phyloP scores from a whole-genome alignment of 331 rosid species.

The Stylosanthes scabra region DNA sequence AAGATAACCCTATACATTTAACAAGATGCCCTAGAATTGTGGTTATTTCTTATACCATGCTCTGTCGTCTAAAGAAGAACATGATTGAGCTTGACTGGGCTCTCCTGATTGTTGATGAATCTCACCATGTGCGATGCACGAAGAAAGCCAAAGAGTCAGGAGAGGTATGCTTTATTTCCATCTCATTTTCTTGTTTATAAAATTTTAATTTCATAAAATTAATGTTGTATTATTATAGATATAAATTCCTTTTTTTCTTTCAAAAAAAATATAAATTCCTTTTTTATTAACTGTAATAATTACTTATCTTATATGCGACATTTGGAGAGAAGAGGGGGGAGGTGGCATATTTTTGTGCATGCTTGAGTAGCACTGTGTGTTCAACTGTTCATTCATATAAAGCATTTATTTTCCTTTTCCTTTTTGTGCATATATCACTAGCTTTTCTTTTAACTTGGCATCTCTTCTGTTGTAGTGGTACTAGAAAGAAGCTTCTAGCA shows the following conservation, averaged over 20 bases:
- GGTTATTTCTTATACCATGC: slow-evolving; percentile 96
- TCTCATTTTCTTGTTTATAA: slow-evolving; percentile 34
- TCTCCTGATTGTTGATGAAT: slow-evolving; percentile 90
- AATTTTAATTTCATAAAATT: slow-evolving; percentile 4
- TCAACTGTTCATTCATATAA: slow-evolving; percentile 2
- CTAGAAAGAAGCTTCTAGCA: slow-evolving; percentile 14
- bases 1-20: slow-evolving; percentile 76
- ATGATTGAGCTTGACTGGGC: slow-evolving; percentile 89
- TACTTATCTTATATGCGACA: not conserved
- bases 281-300: slow-evolving; percentile 17
- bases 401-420: slow-evolving; percentile 2
- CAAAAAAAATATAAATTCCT: not conserved
- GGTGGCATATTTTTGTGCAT: slow-evolving; percentile 9
- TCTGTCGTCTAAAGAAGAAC: slow-evolving; percentile 80
- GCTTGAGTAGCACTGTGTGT: not conserved
- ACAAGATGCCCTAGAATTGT: slow-evolving; percentile 79
- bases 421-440: slow-evolving; percentile 4
- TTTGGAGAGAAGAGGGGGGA: not conserved
- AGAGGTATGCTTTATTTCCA: slow-evolving; percentile 61
- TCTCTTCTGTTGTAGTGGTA: slow-evolving; percentile 16
- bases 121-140: slow-evolving; percentile 90
- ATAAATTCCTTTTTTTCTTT: no score
- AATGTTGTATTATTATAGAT: slow-evolving; percentile 11
- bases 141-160: slow-evolving; percentile 81
- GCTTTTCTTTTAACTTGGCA: not conserved